Evolutionary conservation across 1,139 yeast genomes (phyloP), one percentile per base, ranked within the genome.

Genomic region (Arxiozyma slooffiae): DNA sequence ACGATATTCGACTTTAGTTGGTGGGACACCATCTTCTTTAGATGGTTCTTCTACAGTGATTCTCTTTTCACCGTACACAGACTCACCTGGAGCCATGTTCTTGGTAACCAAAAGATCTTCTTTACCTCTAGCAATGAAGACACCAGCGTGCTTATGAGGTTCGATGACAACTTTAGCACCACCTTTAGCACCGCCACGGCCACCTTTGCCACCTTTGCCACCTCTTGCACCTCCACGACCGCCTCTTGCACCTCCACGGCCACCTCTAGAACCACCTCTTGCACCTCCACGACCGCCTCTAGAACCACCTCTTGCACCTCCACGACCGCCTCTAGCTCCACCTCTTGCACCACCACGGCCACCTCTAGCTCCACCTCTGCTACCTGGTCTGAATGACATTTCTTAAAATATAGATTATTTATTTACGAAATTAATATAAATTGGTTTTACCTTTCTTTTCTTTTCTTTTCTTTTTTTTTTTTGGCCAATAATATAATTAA

Each of bases 61-160:
- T 78, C 98, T 82, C 82, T 92, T 92, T 78, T 92, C 98, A 67
- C 97, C 97, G 75, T 92, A 92, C 52, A 89, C 96, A 52, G 95
- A 82, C 72, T 90, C 97, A 72, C 99, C 99, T 66, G 98, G 98
- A 47, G 96, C 96, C 68, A 83, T 74, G 79, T 92, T 92, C 77
- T 85, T 92, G 67, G 98, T 92, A 59, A 94, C 96, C 67, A 92
- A 79, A 70, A 92, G 80, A 80, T 94, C 98, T 78, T 92, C 98
- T 76, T 92, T 92, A 72, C 98, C 98, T 78, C 97, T 89, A 71
- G 97, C 98, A 73, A 92, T 89, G 82, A 82, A 92, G 60, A 92
- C 96, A 81, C 92, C 92, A 50, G 92, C 95, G 70, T 90, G 97
- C 77, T 96, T 85, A 75, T 92, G 98, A 62, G 97, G 97, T 76